A percentile compares a stretch with the other conserved stretches of the same genome.
phyloP scores from a whole-genome alignment of 805 yeast genomes.

The Diddensiella transvaalensis region DNA sequence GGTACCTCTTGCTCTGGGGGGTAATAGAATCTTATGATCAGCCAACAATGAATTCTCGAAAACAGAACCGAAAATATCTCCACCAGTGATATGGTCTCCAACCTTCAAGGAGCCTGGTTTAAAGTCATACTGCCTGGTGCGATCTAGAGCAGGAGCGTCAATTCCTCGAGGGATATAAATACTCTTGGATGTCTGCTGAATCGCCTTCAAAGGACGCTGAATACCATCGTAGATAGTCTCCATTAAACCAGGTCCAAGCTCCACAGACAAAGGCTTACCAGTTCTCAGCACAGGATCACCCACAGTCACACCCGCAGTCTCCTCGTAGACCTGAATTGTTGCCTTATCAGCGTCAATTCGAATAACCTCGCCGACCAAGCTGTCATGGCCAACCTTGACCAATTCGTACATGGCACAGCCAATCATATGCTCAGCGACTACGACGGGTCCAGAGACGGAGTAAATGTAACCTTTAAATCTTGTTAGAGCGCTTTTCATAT shows the following conservation, averaged over 20 bases:
- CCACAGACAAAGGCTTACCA: slow-evolving; percentile 98
- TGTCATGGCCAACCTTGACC: slow-evolving; percentile 96
- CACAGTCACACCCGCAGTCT: slow-evolving; percentile 98
- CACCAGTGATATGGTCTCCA: slow-evolving; percentile 98
- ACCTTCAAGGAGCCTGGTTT: slow-evolving; percentile 72
- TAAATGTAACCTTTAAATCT: slow-evolving; percentile 54
- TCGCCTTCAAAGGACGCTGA: slow-evolving; percentile 96
- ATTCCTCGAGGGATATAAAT: slow-evolving; percentile 99
- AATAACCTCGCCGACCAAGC: slow-evolving; percentile 96
- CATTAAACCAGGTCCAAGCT: slow-evolving; percentile 98
- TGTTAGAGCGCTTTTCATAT: neutral
- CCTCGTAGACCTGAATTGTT: slow-evolving; percentile 98
- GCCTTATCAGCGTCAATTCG: slow-evolving; percentile 96
- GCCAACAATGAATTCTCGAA: slow-evolving; percentile 89
- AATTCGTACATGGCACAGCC: slow-evolving; percentile 99
- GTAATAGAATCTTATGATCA: slow-evolving; percentile 91
- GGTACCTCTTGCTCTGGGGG: slow-evolving; percentile 99
- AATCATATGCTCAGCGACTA: slow-evolving; percentile 96
- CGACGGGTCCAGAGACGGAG: slow-evolving; percentile 97
- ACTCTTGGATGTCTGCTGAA: slow-evolving; percentile 80
- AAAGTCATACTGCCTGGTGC: slow-evolving; percentile 80
- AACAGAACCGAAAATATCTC: slow-evolving; percentile 92
- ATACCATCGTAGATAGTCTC: slow-evolving; percentile 99
- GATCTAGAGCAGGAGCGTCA: slow-evolving; percentile 90
- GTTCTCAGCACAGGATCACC: slow-evolving; percentile 99